Percentiles rank a stretch among this genome's conserved stretches.
phyloP scores from a whole-genome alignment of 1,284 basidiomycete species.

The Cryptococcus neoformans region DNA sequence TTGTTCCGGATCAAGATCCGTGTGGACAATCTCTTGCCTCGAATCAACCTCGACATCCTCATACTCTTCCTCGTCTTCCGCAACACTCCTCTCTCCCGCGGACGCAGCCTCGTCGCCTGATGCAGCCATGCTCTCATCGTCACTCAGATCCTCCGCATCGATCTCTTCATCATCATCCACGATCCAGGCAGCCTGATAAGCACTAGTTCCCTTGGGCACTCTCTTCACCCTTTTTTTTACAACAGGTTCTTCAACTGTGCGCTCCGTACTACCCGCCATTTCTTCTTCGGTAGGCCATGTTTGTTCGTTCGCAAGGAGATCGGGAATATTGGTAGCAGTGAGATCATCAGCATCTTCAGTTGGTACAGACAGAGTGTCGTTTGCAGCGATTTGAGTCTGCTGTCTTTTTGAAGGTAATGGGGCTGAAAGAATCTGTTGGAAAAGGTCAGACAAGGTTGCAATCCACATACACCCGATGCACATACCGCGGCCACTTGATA shows the following conservation, averaged over 20 bases:
- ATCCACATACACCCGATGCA: not conserved
- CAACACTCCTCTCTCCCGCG: conserved; percentile 29
- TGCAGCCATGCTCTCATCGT: conserved; percentile 28
- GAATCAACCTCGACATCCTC: conserved; percentile 58
- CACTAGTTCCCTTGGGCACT: conserved; percentile 84
- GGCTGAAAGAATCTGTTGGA: conserved; percentile 31
- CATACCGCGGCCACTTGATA: conserved; percentile 61
- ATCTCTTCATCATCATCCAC: too few relatives aligned
- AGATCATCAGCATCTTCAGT: conserved; percentile 79
- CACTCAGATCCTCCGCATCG: conserved; percentile 53
- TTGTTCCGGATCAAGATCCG: conserved; percentile 64
- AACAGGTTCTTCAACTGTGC: conserved; percentile 47
- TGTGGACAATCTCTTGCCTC: conserved; percentile 41
- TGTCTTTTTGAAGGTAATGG: conserved; percentile 23
- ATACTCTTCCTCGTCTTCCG: conserved; percentile 59
- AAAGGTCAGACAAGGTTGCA: not conserved
- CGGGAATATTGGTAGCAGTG: conserved; percentile 80
- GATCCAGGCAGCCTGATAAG: conserved; percentile 93
- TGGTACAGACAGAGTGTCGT: conserved; percentile 47
- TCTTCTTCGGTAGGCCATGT: conserved; percentile 99
- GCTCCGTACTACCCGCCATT: conserved; percentile 55
- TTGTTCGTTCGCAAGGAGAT: conserved; percentile 89
- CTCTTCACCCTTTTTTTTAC: conserved; percentile 60
- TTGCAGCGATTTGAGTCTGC: conserved; percentile 24
- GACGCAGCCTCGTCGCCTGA: conserved; percentile 38